Evolutionary conservation across 2,329 filamentous ascomycete species (phyloP).

Genomic region (Talaromyces sp.): DNA sequence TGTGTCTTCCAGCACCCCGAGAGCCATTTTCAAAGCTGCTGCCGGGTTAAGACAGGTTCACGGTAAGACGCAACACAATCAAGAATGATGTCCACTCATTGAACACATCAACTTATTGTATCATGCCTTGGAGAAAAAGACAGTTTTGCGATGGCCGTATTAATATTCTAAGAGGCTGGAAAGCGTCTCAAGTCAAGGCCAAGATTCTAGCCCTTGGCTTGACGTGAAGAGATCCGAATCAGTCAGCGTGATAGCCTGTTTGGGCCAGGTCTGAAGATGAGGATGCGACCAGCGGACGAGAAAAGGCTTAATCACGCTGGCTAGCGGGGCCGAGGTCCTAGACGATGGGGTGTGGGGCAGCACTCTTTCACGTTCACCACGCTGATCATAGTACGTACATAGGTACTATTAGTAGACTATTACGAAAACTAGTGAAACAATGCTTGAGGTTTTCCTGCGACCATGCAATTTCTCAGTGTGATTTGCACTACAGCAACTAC

Average conservation of each 20-base stretch:
- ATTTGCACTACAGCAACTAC: neutral
- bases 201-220: neutral
- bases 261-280: neutral
- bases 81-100: neutral
- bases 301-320: neutral
- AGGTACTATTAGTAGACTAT: neutral
- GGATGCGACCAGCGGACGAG: neutral
- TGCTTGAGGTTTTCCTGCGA: neutral
- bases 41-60: neutral
- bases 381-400: too few relatives aligned
- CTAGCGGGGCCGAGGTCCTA: neutral
- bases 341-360: neutral
- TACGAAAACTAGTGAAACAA: neutral
- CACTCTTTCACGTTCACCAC: neutral
- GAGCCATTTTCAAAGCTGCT: slow-evolving; percentile 48
- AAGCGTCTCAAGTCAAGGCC: neutral
- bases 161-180: too few relatives aligned
- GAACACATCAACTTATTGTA: neutral
- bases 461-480: too few relatives aligned
- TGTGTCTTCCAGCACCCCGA: slow-evolving; percentile 67
- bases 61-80: neutral
- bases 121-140: too few relatives aligned
- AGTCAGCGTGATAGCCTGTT: neutral
- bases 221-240: neutral
- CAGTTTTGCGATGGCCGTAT: too few relatives aligned